Percentiles rank a stretch among this genome's conserved stretches.
These are phyloP conservation scores for Arbutus unedo DNA, from an alignment of 148 eudicot genomes.

Conservation along the genomic window DNA sequence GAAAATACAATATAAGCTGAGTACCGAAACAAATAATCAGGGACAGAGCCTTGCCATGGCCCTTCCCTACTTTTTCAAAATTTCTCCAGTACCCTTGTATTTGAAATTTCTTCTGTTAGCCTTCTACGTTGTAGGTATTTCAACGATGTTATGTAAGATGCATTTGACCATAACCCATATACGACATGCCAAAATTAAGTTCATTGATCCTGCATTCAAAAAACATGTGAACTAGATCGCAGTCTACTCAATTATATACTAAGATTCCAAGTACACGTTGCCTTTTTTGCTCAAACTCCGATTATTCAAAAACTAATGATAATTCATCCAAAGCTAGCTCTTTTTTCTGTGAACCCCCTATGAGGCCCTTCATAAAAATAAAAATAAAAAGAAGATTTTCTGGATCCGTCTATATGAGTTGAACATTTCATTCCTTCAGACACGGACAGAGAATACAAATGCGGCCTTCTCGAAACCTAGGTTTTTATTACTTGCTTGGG, in stretches of 20 bases:
- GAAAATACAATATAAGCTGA: background rate
- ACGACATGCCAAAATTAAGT: background rate
- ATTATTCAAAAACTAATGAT: background rate
- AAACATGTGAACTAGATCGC: background rate
- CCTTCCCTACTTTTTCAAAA: background rate
- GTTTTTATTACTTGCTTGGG: no score
- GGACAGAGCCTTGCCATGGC: background rate
- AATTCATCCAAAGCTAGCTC: background rate
- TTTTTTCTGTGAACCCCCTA: background rate
- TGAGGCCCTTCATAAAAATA: no score
- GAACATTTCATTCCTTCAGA: background rate
- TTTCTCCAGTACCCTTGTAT: background rate
- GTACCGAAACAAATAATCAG: background rate
- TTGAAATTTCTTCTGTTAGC: background rate
- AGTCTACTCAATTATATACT: background rate
- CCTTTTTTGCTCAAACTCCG: no score
- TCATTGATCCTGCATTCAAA: background rate
- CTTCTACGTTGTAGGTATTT: background rate
- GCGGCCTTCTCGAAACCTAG: no score
- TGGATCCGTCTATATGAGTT: background rate
- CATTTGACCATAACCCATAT: background rate
- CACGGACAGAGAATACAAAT: background rate
- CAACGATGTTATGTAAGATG: background rate
- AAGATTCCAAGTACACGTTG: background rate
- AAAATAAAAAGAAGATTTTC: no score